Base-by-base conservation (phyloP, 2,329 filamentous ascomycete genomes). In the Colletotrichum magnum region DNA sequence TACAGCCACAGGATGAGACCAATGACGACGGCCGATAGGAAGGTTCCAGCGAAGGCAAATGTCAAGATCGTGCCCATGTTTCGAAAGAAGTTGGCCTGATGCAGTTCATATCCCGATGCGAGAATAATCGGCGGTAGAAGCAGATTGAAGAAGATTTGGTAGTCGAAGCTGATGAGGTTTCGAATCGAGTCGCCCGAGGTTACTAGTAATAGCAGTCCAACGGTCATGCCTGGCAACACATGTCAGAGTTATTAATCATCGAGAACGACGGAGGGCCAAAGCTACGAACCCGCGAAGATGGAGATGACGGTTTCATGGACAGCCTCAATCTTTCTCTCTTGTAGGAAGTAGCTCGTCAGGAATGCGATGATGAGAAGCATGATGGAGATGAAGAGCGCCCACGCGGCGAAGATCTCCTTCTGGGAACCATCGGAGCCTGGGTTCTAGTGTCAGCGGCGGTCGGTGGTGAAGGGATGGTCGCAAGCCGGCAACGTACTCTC, bases 131-230 rank as follows among this genome's bases (percentile, higher is more conserved):
- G 96, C 45, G 96, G 96, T n/a, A 99, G 92, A 13, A 99, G 89
- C 53, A 99, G 89, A 81, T 99, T 99, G 87, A 99, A 99, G 87
- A 99, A 99, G 86, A 98, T 97, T 79, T 98, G 95, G 80, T 98
- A 98, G 84, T 98, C 93, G 86, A 99, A 99, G 81, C 92, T 97
- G 77, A 99, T 94, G 72, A 94, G 91, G 78, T 93, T 93, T 79
- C 95, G 92, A 75, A 99, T 94, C 72, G 92, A 94, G 71, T 94
- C 92, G 73, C 92, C 92, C 60, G 92, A 91, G 51, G 90, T 93
- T 72, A 98, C 84, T 77, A 96, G 90, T 68, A 99, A 90, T 69
- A 97, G 88, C 75, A 99, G 85, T 6, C 96, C 96, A 70, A 99
- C 94, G 68, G 94, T 92, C 96, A 98, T 98, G 76, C 95, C 95